These are phyloP conservation scores for Cyclotella choctawhatcheeana DNA, from an alignment of 108 stramenopile species.

Conservation along the genomic window DNA sequence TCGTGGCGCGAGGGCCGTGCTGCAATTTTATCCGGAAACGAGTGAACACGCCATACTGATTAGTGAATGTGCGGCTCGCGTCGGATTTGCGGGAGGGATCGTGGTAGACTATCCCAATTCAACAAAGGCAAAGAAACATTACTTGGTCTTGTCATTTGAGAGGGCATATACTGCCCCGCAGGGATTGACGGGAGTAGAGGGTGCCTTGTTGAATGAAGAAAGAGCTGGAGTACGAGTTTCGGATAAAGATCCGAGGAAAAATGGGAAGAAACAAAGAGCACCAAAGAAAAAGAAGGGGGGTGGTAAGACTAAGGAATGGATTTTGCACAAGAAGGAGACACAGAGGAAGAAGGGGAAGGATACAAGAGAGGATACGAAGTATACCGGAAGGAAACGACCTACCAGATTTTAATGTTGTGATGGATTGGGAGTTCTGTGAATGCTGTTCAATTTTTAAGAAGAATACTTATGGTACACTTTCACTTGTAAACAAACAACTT, in stretches of 20 bases:
- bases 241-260: constrained; percentile 41
- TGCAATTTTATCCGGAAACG: constrained; percentile 99
- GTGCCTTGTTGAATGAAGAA: constrained; percentile 23
- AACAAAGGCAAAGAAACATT: constrained; percentile 99
- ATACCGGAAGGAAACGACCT: constrained; percentile 95
- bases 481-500: no score
- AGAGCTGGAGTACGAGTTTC: constrained; percentile 41
- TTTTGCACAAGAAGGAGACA: constrained; percentile 96
- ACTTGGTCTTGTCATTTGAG: constrained; percentile 96
- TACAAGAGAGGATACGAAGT: constrained; percentile 95
- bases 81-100: constrained; percentile 97
- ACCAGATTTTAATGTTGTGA: constrained; percentile 95
- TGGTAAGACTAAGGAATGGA: constrained; percentile 97
- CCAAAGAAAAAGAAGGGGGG: constrained; percentile 69
- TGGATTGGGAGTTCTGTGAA: no score
- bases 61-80: constrained; percentile 89
- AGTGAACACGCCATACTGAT: constrained; percentile 97
- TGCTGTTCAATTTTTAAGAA: no score
- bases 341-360: constrained; percentile 94
- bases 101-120: constrained; percentile 99
- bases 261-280: constrained; percentile 32
- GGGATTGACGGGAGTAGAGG: constrained; percentile 51
- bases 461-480: no score
- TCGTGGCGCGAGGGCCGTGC: constrained; percentile 93
- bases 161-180: constrained; percentile 70